Percentiles rank a stretch among this genome's conserved stretches.
Evolutionary conservation across 495 filamentous ascomycete species (phyloP).

Genomic region (Xylaria grammica): DNA sequence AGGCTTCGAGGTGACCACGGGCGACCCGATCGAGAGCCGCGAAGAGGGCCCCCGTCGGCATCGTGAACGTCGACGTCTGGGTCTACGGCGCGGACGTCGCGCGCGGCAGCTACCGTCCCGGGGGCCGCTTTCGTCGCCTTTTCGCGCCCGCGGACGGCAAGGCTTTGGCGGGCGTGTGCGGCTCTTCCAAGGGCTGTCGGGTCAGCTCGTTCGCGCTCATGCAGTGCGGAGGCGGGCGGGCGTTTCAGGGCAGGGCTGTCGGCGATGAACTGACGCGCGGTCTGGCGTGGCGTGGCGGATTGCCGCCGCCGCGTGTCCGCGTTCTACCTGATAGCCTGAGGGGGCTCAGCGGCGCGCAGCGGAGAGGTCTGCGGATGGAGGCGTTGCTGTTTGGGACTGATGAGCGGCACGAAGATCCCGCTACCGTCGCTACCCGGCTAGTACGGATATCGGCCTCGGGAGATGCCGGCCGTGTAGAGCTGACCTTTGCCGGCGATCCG

Average conservation of each 20-base stretch:
- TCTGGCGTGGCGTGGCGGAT: background rate
- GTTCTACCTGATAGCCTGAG: background rate
- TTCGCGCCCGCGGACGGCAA: slow-evolving; percentile 9
- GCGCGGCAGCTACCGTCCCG: background rate
- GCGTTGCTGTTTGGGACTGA: background rate
- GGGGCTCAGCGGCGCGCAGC: background rate
- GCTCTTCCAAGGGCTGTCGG: slow-evolving; percentile 5
- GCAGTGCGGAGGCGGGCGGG: background rate
- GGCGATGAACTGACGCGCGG: slow-evolving; percentile 6
- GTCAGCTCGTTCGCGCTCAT: slow-evolving; percentile 6
- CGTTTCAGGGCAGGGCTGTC: background rate
- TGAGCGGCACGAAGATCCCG: background rate
- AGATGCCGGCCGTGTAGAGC: slow-evolving; percentile 4
- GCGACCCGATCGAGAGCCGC: slow-evolving; percentile 11
- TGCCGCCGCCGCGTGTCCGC: background rate
- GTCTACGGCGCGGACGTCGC: background rate
- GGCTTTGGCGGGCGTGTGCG: background rate
- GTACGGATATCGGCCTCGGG: slow-evolving; percentile 1
- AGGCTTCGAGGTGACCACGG: background rate
- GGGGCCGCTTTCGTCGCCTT: background rate
- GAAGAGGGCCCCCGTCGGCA: slow-evolving; percentile 4
- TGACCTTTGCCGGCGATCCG: background rate
- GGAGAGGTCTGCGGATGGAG: slow-evolving; percentile 1
- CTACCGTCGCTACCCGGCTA: background rate
- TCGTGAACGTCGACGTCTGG: slow-evolving; percentile 12